These are phyloP conservation scores for Exsudoporus frostii DNA, from an alignment of 768 basidiomycete species.

Conservation along the genomic window DNA sequence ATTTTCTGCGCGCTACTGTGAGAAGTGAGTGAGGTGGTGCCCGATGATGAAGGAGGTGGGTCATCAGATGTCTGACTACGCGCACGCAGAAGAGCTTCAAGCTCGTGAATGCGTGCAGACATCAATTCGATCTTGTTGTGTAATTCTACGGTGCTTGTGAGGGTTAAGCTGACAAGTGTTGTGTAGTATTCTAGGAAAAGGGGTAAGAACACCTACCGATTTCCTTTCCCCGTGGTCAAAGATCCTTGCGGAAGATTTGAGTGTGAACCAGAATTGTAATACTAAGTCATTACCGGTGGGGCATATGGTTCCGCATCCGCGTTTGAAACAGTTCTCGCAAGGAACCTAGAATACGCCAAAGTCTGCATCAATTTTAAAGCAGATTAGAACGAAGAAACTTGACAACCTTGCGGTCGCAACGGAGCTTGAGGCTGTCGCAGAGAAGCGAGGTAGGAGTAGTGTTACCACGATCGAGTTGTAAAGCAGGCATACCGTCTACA, in stretches of 20 bases:
- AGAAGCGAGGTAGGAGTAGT: neutral
- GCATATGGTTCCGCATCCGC: constrained; percentile 74
- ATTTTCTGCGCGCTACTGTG: constrained; percentile 24
- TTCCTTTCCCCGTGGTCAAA: constrained; percentile 58
- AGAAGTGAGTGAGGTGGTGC: constrained; percentile 24
- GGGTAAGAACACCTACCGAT: constrained; percentile 36
- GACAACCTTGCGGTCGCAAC: constrained; percentile 60
- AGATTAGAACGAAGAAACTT: neutral
- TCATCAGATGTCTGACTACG: constrained; percentile 48
- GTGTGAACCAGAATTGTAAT: neutral
- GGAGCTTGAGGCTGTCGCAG: constrained; percentile 50
- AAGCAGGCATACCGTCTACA: constrained; percentile 33
- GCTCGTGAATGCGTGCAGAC: constrained; percentile 51
- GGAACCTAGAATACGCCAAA: constrained; percentile 48
- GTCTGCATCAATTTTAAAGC: constrained; percentile 12
- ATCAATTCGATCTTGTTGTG: constrained; percentile 62
- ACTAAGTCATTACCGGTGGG: constrained; percentile 55
- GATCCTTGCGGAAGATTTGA: constrained; percentile 37
- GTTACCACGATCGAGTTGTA: neutral
- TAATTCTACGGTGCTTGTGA: constrained; percentile 69
- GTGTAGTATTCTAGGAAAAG: neutral
- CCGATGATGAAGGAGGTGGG: constrained; percentile 47
- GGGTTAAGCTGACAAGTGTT: constrained; percentile 42
- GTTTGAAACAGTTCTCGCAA: constrained; percentile 72
- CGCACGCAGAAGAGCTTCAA: constrained; percentile 56